Evolutionary conservation across 768 basidiomycete species (phyloP).

Genomic region (Hericium erinaceus): DNA sequence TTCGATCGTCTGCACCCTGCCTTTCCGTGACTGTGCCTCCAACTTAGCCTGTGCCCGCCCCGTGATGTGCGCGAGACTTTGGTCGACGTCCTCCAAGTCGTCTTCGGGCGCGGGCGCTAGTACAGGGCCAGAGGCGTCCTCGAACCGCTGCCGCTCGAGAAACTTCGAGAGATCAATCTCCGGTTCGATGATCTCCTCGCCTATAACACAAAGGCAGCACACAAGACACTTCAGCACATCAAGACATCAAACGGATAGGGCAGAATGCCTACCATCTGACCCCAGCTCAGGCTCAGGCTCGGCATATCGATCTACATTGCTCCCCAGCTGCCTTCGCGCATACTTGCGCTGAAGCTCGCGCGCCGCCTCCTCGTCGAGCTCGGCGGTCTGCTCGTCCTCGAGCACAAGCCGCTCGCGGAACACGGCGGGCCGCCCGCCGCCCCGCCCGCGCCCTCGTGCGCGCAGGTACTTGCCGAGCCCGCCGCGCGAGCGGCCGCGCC

Average conservation of each 20-base stretch:
- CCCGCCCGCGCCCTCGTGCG: slow-evolving; percentile 54
- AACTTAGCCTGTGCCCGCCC: slow-evolving; percentile 12
- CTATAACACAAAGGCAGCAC: slow-evolving; percentile 14
- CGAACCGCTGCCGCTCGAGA: slow-evolving; percentile 50
- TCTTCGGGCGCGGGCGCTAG: slow-evolving; percentile 19
- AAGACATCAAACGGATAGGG: neutral
- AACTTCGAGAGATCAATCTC: slow-evolving; percentile 66
- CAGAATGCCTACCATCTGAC: slow-evolving; percentile 46
- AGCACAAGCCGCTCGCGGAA: slow-evolving; percentile 53
- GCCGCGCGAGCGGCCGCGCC: slow-evolving; percentile 51
- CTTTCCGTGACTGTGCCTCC: slow-evolving; percentile 38
- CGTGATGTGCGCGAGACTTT: slow-evolving; percentile 43
- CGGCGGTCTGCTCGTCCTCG: slow-evolving; percentile 42
- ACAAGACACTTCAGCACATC: neutral
- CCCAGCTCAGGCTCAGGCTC: slow-evolving; percentile 63
- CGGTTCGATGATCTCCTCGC: slow-evolving; percentile 58
- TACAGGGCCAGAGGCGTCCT: slow-evolving; percentile 21
- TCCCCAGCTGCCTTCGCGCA: slow-evolving; percentile 46
- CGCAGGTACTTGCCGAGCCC: slow-evolving; percentile 69
- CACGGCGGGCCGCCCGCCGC: slow-evolving; percentile 54
- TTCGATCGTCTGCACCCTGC: slow-evolving; percentile 50
- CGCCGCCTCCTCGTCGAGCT: slow-evolving; percentile 36
- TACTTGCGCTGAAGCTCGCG: slow-evolving; percentile 43
- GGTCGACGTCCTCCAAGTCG: slow-evolving; percentile 51
- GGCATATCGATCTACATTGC: slow-evolving; percentile 67